Evolutionary conservation across 495 filamentous ascomycete species (phyloP).

Genomic region (Trichoderma orchidacearum): DNA sequence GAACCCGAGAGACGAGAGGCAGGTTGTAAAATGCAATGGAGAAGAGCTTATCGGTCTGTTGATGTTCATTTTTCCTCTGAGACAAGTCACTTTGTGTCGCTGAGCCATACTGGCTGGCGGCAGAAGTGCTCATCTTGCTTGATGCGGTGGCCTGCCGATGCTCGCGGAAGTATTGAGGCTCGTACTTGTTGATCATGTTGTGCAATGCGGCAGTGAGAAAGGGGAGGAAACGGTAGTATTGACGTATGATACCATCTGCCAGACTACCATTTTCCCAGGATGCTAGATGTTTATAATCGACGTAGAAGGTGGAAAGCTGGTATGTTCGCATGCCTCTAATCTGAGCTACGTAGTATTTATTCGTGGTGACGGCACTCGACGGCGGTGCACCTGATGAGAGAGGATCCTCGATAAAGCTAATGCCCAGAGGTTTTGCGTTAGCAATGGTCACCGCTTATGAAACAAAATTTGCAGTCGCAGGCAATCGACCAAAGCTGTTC

Average conservation of each 20-base stretch:
- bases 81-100: constrained; percentile 49
- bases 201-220: constrained; percentile 84
- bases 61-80: constrained; percentile 66
- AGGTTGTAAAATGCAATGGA: constrained; percentile 93
- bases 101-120: constrained; percentile 46
- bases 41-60: constrained; percentile 94
- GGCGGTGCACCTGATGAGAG: constrained; percentile 56
- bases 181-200: constrained; percentile 85
- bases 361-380: constrained; percentile 61
- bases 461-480: no score
- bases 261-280: constrained; percentile 57
- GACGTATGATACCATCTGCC: constrained; percentile 68
- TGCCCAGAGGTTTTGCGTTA: neutral
- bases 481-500: constrained; percentile 5
- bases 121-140: constrained; percentile 50
- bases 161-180: constrained; percentile 83
- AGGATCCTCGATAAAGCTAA: constrained; percentile 64
- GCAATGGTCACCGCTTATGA: constrained; percentile 2
- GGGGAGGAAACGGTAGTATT: constrained; percentile 91
- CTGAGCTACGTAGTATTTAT: constrained; percentile 94
- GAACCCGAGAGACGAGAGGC: constrained; percentile 80
- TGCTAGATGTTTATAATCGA: constrained; percentile 84
- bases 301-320: constrained; percentile 88
- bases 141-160: constrained; percentile 64
- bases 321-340: constrained; percentile 80